Conservation (phyloP, 164 flowering plant genomes). For the Kalanchoe fedtschenkoi region DNA sequence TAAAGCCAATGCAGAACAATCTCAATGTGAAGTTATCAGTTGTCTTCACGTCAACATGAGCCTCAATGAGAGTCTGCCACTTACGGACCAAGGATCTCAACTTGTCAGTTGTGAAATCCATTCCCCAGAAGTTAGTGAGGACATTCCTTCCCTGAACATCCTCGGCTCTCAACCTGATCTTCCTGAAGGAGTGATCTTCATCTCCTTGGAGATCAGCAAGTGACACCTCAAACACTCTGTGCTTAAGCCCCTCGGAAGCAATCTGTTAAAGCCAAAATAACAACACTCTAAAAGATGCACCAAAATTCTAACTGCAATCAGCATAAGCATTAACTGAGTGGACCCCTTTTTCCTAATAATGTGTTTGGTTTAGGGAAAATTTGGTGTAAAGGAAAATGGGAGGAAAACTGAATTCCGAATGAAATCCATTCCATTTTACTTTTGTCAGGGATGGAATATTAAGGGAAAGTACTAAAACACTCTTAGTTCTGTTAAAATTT, state of each 20-base stretch:
- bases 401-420: no score
- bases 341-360: no score
- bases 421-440: no score
- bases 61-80: slow-evolving; percentile 77
- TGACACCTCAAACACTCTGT: slow-evolving; percentile 57
- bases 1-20: slow-evolving; percentile 78
- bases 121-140: slow-evolving; percentile 79
- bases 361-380: no score
- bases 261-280: slow-evolving; percentile 22
- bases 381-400: no score
- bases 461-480: no score
- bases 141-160: slow-evolving; percentile 82
- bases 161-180: slow-evolving; percentile 72
- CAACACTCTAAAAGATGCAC: no score
- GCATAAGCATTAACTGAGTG: no score
- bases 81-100: slow-evolving; percentile 67
- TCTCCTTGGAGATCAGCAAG: slow-evolving; percentile 72
- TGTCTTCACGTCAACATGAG: slow-evolving; percentile 85
- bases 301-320: no score
- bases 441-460: no score
- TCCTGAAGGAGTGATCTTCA: slow-evolving; percentile 71
- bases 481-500: no score
- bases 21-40: slow-evolving; percentile 61
- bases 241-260: slow-evolving; percentile 82
- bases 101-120: slow-evolving; percentile 82